Base-by-base conservation (phyloP, 345 rosid genomes). In the Alliaria petiolata region DNA sequence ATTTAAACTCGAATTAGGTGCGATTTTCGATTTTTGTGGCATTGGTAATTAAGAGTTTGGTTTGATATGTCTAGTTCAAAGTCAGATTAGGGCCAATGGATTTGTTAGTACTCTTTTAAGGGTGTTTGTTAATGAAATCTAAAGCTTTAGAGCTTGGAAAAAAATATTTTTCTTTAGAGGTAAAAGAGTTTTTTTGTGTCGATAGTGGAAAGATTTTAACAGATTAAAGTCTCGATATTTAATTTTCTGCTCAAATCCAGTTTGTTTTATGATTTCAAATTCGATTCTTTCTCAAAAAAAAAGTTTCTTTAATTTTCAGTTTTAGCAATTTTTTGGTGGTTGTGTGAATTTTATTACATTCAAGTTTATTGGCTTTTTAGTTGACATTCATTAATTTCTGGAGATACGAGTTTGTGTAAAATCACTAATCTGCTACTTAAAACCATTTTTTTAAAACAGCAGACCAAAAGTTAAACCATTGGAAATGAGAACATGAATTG, bases 381-480 rank as follows among this genome's bases (percentile, higher is more conserved):
- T 22, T 31, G 26, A 53, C 20, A 20, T 33, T 51, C 19, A 20
- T 19, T 47, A 12, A 28, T n/a, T 13, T 47, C 45, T 38, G 36
- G 55, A 55, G 72, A 55, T 44, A 7, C 26, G 62, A 71, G 62
- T 72, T 16, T 10, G 31, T 63, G 56, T 34, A 14, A 42, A 43
- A 19, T 35, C 4, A 44, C 56, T 62, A 42, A 8, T 36, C 30
- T 50, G 47, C 42, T 70, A 49, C 35, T 52, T 31, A 22, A 22
- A 22, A 39, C 35, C 14, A 53, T 52, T 62, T 62, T 20, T n/a
- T 63, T 20, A 20, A 54, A 35, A 44, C 22, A 54, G 56, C 64
- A 39, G 76, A 72, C 76, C 63, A 72, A 36, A 72, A 43, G 13
- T 22, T 22, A 22, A 22, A 22, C 25, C 25, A 22, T 42, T 71